Evolutionary conservation across 2,329 filamentous ascomycete genomes (phyloP), one percentile per base, ranked within the genome.

Genomic region (Didymella exigua): DNA sequence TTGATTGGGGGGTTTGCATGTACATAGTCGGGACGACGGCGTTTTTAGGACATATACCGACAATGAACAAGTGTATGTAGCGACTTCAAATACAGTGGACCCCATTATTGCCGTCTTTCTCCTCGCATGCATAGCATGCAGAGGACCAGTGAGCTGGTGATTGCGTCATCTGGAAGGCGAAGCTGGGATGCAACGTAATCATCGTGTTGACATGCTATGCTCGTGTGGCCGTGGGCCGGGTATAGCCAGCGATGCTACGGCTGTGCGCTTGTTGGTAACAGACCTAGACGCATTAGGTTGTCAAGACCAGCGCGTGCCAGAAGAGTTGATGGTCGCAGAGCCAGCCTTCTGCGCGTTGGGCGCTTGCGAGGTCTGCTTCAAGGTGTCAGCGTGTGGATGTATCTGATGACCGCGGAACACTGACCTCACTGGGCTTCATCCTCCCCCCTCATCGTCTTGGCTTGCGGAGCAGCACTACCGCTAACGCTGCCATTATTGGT

Each of bases 1-100:
- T n/a, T n/a, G 42, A 34, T 26, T 41, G 27, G 33, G 24, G 18
- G 40, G 16, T 13, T 31, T 19, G 18, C 16, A 29, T 52, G 49
- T 46, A 52, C 27, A 52, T 52, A 52, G n/a, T n/a, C n/a, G n/a
- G n/a, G n/a, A n/a, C n/a, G n/a, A 33, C 6, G 50, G 50, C 50
- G 50, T 54, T 44, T 54, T 44, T 6, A 24, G 37, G 42, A 33
- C 5, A 44, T 43, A 43, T 44, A 48, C 31, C 36, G 31, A 36
- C 33, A 18, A 43, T 27, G 30, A 43, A 42, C 19, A 40, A 7
- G 24, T 49, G 44, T 44, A 38, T 36, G 38, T 49, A 54, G 30
- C 10, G 27, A 33, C 41, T 52, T 27, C 43, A 53, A 33, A 48
- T 48, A 54, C 37, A 54, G 18, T 30, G n/a, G 38, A 43, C 34